Base-by-base conservation (phyloP, 345 rosid genomes). In the Kernera saxatilis region DNA sequence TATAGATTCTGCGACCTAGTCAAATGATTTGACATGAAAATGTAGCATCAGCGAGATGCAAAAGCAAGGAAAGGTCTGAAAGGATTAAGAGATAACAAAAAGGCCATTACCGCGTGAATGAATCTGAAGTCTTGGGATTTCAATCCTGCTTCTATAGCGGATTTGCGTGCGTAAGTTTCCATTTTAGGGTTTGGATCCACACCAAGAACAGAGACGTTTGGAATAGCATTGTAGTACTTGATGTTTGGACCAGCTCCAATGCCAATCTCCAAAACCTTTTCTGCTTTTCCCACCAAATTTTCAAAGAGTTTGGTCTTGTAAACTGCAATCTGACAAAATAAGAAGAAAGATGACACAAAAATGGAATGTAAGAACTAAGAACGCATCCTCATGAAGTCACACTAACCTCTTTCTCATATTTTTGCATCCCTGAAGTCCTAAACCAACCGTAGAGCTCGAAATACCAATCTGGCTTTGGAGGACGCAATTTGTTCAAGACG, bases 191-290 rank as follows among this genome's bases (percentile, higher is more conserved):
- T 88, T 5, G 98, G 96, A 84, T 92, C 95, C 62, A 88, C 44
- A 18, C 93, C 96, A 12, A 85, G 56, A 70, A 90, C 88, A 51
- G 72, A 82, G 25, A 87, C 39, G 37, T 80, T 81, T 53, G 72
- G 63, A 52, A 64, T 75, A 68, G 18, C 17, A 3, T 84, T 83
- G 77, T 88, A 88, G 71, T 87, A 92, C 29, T 71, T 83, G 76
- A 92, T 82, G 69, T 90, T 87, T 2, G 98, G 93, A 52, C 91
- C 95, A 2, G 98, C 81, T 10, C 96, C 96, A 48, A 85, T 82
- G 6, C 96, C 98, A 67, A 92, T 81, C 84, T 92, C 96, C 81
- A 92, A 61, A 30, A 88, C 81, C 30, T 65, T 79, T 79, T 81
- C 74, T 15, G 82, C 87, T 70, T 83, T 82, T 27, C 91, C 89